A percentile compares a stretch with the other conserved stretches of the same genome.
These are phyloP conservation scores for Juncus effusus DNA, from an alignment of 176 grass and related monocot genomes.

Conservation along the genomic window DNA sequence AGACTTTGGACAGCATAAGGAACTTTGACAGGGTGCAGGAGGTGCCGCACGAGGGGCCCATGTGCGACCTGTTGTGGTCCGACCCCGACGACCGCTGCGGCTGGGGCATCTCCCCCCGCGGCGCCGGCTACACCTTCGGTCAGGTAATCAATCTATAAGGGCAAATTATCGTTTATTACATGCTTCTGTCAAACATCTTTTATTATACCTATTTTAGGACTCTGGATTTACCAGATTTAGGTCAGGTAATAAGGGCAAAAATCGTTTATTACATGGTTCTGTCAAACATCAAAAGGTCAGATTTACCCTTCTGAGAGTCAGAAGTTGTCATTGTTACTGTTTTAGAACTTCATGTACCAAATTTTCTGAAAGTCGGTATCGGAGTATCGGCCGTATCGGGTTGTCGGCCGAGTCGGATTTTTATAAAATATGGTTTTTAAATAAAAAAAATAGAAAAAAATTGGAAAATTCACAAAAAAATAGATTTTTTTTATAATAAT, in stretches of 20 bases:
- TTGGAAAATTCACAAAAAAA: no score
- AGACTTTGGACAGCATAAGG: slow-evolving; percentile 90
- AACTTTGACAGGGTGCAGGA: slow-evolving; percentile 93
- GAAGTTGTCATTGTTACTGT: no score
- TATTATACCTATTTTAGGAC: background rate
- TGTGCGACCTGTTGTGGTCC: slow-evolving; percentile 99
- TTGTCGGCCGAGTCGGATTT: no score
- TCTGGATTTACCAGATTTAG: slow-evolving; percentile 35
- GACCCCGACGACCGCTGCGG: slow-evolving; percentile 93
- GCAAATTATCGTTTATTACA: background rate
- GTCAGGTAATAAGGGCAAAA: slow-evolving; percentile 55
- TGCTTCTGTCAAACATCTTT: background rate
- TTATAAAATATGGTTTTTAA: no score
- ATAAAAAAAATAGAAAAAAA: no score
- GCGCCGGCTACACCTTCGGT: slow-evolving; percentile 94
- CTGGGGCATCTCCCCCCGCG: slow-evolving; percentile 97
- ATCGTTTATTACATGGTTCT: no score
- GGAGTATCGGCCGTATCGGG: no score
- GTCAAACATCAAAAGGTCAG: no score
- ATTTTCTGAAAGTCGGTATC: no score
- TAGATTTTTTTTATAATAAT: no score
- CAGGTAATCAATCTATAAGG: slow-evolving; percentile 39
- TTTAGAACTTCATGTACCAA: no score
- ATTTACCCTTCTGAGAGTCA: no score
- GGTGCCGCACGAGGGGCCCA: slow-evolving; percentile 96